Conservation (phyloP, 345 rosid species). For the Abelmoschus esculentus region DNA sequence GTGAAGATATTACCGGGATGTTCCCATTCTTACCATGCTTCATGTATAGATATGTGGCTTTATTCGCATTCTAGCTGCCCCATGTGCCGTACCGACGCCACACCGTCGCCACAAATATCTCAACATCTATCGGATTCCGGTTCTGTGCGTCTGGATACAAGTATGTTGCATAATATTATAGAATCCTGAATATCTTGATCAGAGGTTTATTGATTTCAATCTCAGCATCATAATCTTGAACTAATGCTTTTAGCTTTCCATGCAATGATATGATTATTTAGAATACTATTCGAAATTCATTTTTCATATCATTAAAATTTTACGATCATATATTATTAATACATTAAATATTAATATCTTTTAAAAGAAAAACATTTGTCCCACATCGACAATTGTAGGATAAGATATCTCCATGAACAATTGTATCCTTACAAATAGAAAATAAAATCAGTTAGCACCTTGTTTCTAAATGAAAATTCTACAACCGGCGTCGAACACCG, state of each 20-base stretch:
- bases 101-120: slow-evolving; percentile 10
- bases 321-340: too few relatives aligned
- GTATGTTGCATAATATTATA: neutral
- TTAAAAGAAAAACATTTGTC: too few relatives aligned
- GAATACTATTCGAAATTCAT: too few relatives aligned
- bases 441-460: too few relatives aligned
- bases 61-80: slow-evolving; percentile 33
- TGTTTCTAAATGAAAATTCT: too few relatives aligned
- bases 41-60: slow-evolving; percentile 45
- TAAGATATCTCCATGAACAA: too few relatives aligned
- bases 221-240: neutral
- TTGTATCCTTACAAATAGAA: too few relatives aligned
- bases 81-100: slow-evolving; percentile 37
- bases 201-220: neutral
- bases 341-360: too few relatives aligned
- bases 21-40: slow-evolving; percentile 31
- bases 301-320: too few relatives aligned
- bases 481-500: too few relatives aligned
- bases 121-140: neutral
- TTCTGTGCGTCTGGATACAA: neutral
- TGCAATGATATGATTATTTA: neutral
- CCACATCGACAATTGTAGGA: too few relatives aligned
- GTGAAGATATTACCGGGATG: slow-evolving; percentile 36
- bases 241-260: neutral
- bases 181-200: neutral